phyloP scores from a whole-genome alignment of 306 rosid genomes.

The Nissolia schottii region DNA sequence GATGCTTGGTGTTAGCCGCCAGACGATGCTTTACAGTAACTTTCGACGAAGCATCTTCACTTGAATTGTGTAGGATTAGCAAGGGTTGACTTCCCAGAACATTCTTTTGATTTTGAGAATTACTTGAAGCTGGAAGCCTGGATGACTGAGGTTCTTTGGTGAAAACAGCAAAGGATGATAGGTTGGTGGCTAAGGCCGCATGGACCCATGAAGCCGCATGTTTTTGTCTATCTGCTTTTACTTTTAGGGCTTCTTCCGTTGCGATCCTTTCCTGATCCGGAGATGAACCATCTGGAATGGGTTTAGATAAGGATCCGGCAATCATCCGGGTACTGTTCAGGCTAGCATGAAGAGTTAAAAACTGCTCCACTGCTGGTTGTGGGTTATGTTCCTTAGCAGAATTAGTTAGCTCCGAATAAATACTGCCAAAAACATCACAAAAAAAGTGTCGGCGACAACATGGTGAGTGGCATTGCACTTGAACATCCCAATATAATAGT shows the following conservation, averaged over 20 bases:
- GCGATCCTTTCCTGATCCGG: slow-evolving; percentile 55
- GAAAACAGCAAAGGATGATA: slow-evolving; percentile 66
- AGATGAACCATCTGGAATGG: slow-evolving; percentile 43
- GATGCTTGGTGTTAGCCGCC: slow-evolving; percentile 36
- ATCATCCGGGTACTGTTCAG: slow-evolving; percentile 53
- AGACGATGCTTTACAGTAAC: slow-evolving; percentile 55
- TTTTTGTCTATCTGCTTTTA: slow-evolving; percentile 55
- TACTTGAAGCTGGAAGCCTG: slow-evolving; percentile 44
- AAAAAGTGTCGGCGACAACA: slow-evolving; percentile 26
- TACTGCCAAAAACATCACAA: slow-evolving; percentile 49
- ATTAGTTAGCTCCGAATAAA: slow-evolving; percentile 62
- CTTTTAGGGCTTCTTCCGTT: slow-evolving; percentile 62
- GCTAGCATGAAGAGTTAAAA: slow-evolving; percentile 68
- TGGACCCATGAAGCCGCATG: slow-evolving; percentile 83
- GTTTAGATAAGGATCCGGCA: slow-evolving; percentile 67
- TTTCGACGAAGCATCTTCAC: slow-evolving; percentile 50
- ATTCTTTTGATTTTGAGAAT: slow-evolving; percentile 59
- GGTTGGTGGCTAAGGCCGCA: slow-evolving; percentile 72
- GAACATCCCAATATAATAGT: background rate
- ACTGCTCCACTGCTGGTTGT: slow-evolving; percentile 88
- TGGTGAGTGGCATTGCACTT: slow-evolving; percentile 1
- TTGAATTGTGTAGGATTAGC: slow-evolving; percentile 45
- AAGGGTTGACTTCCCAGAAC: slow-evolving; percentile 46
- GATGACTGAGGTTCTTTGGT: slow-evolving; percentile 50
- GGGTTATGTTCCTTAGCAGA: slow-evolving; percentile 91